phyloP scores from a whole-genome alignment of 1,284 basidiomycete species.

The Apiotrichum sp. region DNA sequence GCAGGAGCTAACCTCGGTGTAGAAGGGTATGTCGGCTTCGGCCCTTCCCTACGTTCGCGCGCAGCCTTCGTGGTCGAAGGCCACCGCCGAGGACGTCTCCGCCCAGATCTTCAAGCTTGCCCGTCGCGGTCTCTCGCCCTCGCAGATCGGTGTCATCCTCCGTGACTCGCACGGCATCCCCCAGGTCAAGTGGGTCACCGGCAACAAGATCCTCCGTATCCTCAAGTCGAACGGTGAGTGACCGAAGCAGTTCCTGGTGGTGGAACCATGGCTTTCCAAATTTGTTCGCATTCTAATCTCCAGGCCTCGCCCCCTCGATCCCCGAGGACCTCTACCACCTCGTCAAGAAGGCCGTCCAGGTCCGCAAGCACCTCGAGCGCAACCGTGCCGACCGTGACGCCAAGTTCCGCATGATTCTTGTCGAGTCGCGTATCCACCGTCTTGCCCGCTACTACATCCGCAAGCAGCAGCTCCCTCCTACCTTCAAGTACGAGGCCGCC shows the following conservation, averaged over 20 bases:
- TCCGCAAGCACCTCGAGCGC: conserved; percentile 96
- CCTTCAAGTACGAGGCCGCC: conserved; percentile 94
- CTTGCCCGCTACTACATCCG: conserved; percentile 95
- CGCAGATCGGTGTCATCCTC: conserved; percentile 95
- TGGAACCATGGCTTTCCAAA: too few species aligned
- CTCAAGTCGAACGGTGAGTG: conserved; percentile 84
- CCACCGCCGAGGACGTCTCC: conserved; percentile 87
- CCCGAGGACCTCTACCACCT: conserved; percentile 99
- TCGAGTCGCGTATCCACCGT: conserved; percentile 98
- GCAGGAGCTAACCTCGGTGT: not conserved
- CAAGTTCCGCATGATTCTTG: conserved; percentile 96
- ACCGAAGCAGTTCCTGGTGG: too few species aligned
- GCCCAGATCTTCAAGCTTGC: conserved; percentile 97
- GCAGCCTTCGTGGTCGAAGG: conserved; percentile 95
- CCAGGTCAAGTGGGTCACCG: conserved; percentile 91
- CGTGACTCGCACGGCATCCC: conserved; percentile 98
- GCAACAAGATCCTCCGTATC: conserved; percentile 99
- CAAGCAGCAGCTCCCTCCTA: conserved; percentile 93
- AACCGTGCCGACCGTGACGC: conserved; percentile 98
- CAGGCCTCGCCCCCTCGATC: conserved; percentile 92
- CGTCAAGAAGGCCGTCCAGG: conserved; percentile 98
- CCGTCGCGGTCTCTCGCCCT: conserved; percentile 94
- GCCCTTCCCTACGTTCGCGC: conserved; percentile 95
- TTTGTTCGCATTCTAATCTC: not conserved
- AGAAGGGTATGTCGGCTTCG: conserved; percentile 95